Percentiles rank a stretch among this genome's conserved stretches.
Conservation (phyloP, 2,329 filamentous ascomycete species). For the Nemania sp. region DNA sequence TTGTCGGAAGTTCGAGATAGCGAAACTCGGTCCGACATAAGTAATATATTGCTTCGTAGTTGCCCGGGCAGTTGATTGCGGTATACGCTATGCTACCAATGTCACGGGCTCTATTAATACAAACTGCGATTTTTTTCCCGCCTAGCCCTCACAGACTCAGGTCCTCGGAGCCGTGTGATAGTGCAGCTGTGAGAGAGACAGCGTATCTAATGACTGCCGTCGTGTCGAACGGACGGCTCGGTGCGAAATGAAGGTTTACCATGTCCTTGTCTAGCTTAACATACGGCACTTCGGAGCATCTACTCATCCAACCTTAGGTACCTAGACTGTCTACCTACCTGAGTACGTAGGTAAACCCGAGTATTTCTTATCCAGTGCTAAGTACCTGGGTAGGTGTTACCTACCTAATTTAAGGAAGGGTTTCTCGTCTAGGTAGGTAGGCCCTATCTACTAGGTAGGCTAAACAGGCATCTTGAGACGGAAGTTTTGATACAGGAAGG, state of each 20-base stretch:
- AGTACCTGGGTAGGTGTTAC: not conserved
- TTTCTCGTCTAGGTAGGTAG: not conserved
- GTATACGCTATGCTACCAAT: slow-evolving; percentile 5
- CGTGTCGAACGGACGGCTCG: not conserved
- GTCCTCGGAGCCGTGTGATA: not conserved
- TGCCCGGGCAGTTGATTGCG: not conserved
- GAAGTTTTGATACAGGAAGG: slow-evolving; percentile 18
- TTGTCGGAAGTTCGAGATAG: not conserved
- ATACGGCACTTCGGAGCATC: not conserved
- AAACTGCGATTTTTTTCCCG: not conserved
- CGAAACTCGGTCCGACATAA: slow-evolving; percentile 11
- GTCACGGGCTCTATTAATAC: not conserved
- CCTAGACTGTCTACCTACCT: too few species aligned
- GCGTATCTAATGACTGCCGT: not conserved
- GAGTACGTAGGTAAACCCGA: too few species aligned
- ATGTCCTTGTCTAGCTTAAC: not conserved
- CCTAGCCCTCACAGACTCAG: not conserved
- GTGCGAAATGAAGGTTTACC: not conserved
- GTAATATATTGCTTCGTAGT: slow-evolving; percentile 8
- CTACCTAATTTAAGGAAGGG: not conserved
- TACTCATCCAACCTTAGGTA: not conserved
- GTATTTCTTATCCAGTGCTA: too few species aligned
- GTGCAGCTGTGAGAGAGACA: not conserved
- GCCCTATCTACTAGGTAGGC: not conserved
- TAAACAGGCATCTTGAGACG: not conserved